Base-by-base conservation (phyloP, 352 stramenopile genomes). In the Globisporangium spiculum region DNA sequence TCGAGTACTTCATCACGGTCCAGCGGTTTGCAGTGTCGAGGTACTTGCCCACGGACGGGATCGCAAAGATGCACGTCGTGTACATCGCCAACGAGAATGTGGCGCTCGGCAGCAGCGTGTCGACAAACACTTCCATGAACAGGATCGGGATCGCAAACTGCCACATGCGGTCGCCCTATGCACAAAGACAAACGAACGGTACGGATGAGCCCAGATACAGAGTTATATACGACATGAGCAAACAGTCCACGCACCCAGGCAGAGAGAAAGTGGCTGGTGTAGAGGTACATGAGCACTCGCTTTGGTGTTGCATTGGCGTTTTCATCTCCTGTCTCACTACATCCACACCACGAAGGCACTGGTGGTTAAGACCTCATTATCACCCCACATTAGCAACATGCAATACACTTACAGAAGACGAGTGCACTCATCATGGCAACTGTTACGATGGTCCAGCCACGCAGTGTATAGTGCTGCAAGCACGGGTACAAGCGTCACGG, bases 101-200 rank as follows among this genome's bases (percentile, higher is more conserved):
- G 0, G 86, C 84, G 57, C 84, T 96, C 6, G 86, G 88, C 32
- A 96, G 70, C 48, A 94, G 64, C 41, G 86, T 94, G 53, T 92
- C 83, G 58, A 91, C 80, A 53, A 94, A 94, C 63, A 94, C 84
- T 56, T 94, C 86, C 79, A 94, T 94, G 72, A 94, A 93, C 55
- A 94, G 67, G 38, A 94, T 84, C 59, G 86, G 86, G 10, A 92
- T 79, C 4, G 86, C 84, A 67, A 94, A 93, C 41, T 84, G 76
- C 86, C 86, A 94, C 77, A 94, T 93, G 32, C 81, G 80, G 56
- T 94, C 86, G 9, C 86, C 85, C 87, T 89, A 54, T 48, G 34
- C 26, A 65, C 4, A 57, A 22, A 38, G 16, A 53, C 36, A n/a
- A 50, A 7, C 38, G 20, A n/a, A 48, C 38, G 7, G 14, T 7